Base-by-base conservation (phyloP, 2,329 filamentous ascomycete genomes). In the Nigrospora oryzae region DNA sequence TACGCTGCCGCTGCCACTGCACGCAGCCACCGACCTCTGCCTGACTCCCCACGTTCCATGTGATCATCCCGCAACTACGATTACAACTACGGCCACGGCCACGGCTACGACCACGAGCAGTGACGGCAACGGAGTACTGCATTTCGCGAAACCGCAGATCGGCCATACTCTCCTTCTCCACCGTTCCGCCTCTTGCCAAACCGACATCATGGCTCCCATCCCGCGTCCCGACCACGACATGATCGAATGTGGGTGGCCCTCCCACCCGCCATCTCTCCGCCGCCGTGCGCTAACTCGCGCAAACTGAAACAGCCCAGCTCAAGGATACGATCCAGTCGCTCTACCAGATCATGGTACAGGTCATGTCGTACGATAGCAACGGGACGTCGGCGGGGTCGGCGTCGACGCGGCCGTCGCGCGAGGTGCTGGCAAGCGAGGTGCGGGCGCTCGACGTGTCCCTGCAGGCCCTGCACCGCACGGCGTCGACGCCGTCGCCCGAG, bases 301-400 rank as follows among this genome's bases (percentile, higher is more conserved):
- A 37, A 42, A 43, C 31, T 35, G 16, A 35, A 30, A 19, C 15
- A 63, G 60, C 57, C 38, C 57, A 62, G 46, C 56, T 64, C 48
- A 61, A 62, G 42, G 57, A 63, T 49, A 54, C 55, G 2, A 60
- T 66, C 50, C 59, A 63, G 34, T 57, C 58, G 14, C 60, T 67
- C 17, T 59, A 59, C 44, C 60, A 61, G 46, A 51, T 64, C 15
- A 57, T 67, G 70, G 75, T 84, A 38, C 79, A 83, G 56, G 69
- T 77, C 28, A 71, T 75, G 31, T 72, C 74, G 47, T 84, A 83
- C 66, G 78, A 83, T 66, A 64, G 67, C 36, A 66, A 69, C 38
- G 56, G 55, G 47, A 63, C n/a, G 5, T 36, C 35, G n/a, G 28
- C 33, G 30, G 13, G n/a, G 14, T 64, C 46, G 5, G 30, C 31